A percentile compares a stretch with the other conserved stretches of the same genome.
Evolutionary conservation across 352 stramenopile species (phyloP).

Genomic region (Pythium aquatile): DNA sequence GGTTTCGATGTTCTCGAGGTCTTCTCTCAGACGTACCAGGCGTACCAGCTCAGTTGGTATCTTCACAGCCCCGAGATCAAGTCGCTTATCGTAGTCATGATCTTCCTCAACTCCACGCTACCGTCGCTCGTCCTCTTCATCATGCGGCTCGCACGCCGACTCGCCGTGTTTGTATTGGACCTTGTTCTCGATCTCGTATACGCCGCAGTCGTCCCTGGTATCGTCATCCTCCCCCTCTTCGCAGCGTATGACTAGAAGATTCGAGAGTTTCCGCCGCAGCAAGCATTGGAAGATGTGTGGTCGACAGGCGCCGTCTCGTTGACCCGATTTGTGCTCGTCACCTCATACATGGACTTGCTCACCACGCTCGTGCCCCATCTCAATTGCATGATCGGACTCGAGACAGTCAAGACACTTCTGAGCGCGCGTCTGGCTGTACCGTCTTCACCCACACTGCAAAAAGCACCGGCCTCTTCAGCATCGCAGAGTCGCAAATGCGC

Average conservation of each 20-base stretch:
- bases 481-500: background rate
- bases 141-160: background rate
- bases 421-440: background rate
- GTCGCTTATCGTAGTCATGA: background rate
- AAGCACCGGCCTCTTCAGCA: too few relatives aligned
- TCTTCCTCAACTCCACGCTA: constrained; percentile 5
- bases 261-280: background rate
- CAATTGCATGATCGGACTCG: constrained; percentile 2
- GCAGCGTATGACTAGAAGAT: constrained; percentile 1
- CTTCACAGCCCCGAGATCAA: constrained; percentile 4
- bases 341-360: constrained; percentile 11
- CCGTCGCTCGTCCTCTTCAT: background rate
- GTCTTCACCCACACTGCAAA: background rate
- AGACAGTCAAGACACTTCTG: constrained; percentile 4
- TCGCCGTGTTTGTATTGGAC: background rate
- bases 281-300: constrained; percentile 4
- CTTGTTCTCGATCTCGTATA: constrained; percentile 10
- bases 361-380: constrained; percentile 13
- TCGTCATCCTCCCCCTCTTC: background rate
- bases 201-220: background rate
- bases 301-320: background rate
- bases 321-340: constrained; percentile 10
- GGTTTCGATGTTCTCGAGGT: background rate
- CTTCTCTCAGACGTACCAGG: constrained; percentile 11
- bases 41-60: constrained; percentile 14